Percentiles rank a stretch among this genome's conserved stretches.
Conservation (phyloP, 306 rosid species). For the Glycine tomentella region DNA sequence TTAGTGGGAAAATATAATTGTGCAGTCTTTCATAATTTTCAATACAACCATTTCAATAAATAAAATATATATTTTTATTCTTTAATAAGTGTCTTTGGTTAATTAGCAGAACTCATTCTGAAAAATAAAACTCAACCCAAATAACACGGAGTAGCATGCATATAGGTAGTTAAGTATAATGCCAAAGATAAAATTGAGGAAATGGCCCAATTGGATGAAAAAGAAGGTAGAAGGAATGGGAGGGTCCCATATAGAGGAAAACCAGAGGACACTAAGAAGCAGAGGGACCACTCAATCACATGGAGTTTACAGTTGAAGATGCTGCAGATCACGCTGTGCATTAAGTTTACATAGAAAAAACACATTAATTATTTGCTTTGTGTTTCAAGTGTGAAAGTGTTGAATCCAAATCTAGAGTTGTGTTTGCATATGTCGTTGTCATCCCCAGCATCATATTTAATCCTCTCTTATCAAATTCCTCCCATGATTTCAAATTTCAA, state of each 20-base stretch:
- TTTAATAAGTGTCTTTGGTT: too few relatives aligned
- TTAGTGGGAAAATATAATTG: too few relatives aligned
- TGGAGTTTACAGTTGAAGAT: background rate
- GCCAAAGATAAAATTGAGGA: background rate
- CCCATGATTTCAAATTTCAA: slow-evolving; percentile 28
- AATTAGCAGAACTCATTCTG: too few relatives aligned
- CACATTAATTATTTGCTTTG: slow-evolving; percentile 30
- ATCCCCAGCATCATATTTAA: slow-evolving; percentile 40
- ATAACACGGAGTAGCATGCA: too few relatives aligned
- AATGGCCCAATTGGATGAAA: background rate
- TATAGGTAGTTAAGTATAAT: too few relatives aligned
- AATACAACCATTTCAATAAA: too few relatives aligned
- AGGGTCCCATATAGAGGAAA: slow-evolving; percentile 13
- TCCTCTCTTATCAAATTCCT: slow-evolving; percentile 19
- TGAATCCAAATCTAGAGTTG: slow-evolving; percentile 37
- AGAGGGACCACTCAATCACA: slow-evolving; percentile 46
- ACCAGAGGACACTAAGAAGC: slow-evolving; percentile 13
- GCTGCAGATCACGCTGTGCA: slow-evolving; percentile 2
- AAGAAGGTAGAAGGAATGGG: background rate
- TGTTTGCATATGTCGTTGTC: slow-evolving; percentile 21
- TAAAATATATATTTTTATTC: too few relatives aligned
- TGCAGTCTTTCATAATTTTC: too few relatives aligned
- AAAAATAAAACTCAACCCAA: too few relatives aligned
- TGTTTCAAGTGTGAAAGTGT: slow-evolving; percentile 24
- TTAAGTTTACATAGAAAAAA: background rate